Evolutionary conservation across 257 asterid genomes (phyloP).

Genomic region (Solanum boliviense): DNA sequence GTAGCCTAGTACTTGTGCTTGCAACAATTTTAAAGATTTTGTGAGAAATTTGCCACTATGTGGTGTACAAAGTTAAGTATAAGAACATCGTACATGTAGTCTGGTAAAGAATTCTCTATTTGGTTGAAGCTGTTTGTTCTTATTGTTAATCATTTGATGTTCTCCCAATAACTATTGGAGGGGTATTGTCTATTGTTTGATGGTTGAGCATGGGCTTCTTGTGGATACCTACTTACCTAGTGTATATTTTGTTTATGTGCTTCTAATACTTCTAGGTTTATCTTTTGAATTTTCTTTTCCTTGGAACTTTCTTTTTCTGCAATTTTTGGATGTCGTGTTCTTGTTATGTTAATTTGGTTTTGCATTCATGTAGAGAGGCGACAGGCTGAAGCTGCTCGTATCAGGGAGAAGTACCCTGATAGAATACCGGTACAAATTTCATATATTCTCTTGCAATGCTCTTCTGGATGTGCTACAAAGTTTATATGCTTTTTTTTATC

Average conservation of each 20-base stretch:
- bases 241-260: background rate
- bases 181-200: background rate
- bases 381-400: slow-evolving; percentile 92
- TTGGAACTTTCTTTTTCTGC: background rate
- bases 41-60: background rate
- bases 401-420: slow-evolving; percentile 96
- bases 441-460: background rate
- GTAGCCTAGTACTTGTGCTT: background rate
- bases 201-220: background rate
- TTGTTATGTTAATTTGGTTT: background rate
- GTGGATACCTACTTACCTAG: background rate
- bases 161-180: background rate
- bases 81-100: background rate
- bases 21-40: background rate
- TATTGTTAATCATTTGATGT: background rate
- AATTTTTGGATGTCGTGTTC: background rate
- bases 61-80: background rate
- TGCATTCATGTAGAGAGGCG: slow-evolving; percentile 56
- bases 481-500: background rate
- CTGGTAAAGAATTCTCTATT: background rate
- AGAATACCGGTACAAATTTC: slow-evolving; percentile 67
- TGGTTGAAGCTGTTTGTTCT: background rate
- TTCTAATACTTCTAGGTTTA: background rate
- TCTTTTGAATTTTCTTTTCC: background rate
- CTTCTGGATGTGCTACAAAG: background rate